Conservation (phyloP, 371 early-diverging fungal species). For the Mucor racemosus region DNA sequence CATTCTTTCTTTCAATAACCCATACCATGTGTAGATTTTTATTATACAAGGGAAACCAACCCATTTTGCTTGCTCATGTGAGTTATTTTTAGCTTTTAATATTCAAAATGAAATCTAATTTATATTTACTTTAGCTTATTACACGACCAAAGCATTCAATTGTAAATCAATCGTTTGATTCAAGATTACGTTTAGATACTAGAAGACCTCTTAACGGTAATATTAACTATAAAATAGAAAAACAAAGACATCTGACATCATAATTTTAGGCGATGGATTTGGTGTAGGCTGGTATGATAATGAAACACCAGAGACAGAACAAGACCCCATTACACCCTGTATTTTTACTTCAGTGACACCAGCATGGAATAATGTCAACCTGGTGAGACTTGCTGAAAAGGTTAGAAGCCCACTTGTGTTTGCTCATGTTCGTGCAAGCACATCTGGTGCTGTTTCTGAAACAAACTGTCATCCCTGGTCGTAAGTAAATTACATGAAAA, state of each 20-base stretch:
- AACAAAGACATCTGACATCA: not conserved
- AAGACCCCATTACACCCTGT: slow-evolving; percentile 64
- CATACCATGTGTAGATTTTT: slow-evolving; percentile 74
- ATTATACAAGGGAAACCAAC: slow-evolving; percentile 76
- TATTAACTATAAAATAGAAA: not conserved
- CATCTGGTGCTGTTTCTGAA: slow-evolving; percentile 80
- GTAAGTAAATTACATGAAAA: slow-evolving; percentile 33
- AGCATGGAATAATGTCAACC: slow-evolving; percentile 87
- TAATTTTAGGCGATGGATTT: slow-evolving; percentile 78
- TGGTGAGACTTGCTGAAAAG: slow-evolving; percentile 81
- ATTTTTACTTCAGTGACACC: slow-evolving; percentile 88
- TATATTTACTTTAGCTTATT: slow-evolving; percentile 43
- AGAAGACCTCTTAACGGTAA: slow-evolving; percentile 76
- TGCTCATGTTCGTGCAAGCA: slow-evolving; percentile 87
- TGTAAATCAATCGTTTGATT: slow-evolving; percentile 82
- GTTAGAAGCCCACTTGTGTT: slow-evolving; percentile 80
- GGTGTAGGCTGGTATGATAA: slow-evolving; percentile 85
- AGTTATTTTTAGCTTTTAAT: not conserved
- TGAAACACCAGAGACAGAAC: slow-evolving; percentile 37
- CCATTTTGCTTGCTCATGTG: slow-evolving; percentile 77
- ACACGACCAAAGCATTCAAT: slow-evolving; percentile 85
- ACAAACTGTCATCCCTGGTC: slow-evolving; percentile 84
- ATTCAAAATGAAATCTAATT: not conserved
- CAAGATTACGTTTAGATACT: slow-evolving; percentile 68
- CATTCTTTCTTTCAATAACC: slow-evolving; percentile 5